Base-by-base conservation (phyloP, 768 basidiomycete genomes). In the Mycena filopes region DNA sequence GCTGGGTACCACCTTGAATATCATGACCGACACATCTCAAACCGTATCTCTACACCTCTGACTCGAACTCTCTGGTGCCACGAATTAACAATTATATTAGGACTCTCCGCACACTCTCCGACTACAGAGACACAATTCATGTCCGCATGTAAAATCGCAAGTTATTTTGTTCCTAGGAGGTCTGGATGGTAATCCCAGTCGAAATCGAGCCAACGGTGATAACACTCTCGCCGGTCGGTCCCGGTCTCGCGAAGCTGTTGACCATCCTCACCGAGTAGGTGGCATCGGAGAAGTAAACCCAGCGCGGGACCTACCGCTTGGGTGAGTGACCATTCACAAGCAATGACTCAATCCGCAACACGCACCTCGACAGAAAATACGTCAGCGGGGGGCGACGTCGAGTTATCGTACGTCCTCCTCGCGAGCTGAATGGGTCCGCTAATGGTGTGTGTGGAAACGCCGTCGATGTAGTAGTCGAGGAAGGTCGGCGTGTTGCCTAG, bases 381-480 rank as follows among this genome's bases (percentile, higher is more conserved):
- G 46, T 67, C 66, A 7, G 36, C 9, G 1, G 66, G 61, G 13
- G 66, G 60, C 48, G 49, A 38, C 3, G 56, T 56, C 11, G 55
- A 58, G 38, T 28, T 51, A 47, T 63, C 36, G 57, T 59, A 68
- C 8, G 66, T 60, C 42, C 62, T 36, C 31, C 67, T 53, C 18
- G 67, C 62, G 29, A 68, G 20, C 36, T 64, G 40, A 43, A 68
- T 53, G 26, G 67, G 62, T 4, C 67, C 67, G 8, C 33, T 28
- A 26, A 64, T 60, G 20, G 53, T 56, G 18, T 42, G 41, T 12
- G 28, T 36, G 13, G 57, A 43, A 4, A 29, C 18, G 13, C 46
- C 66, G 46, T 54, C 56, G 62, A 68, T 60, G 23, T 60, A 64
- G 41, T 68, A 68, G 42, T 68, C 67, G 23, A 68, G 62, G 58